These are phyloP conservation scores for Arthrinium phaeospermum DNA, from an alignment of 2,329 filamentous ascomycete species.

Conservation along the genomic window DNA sequence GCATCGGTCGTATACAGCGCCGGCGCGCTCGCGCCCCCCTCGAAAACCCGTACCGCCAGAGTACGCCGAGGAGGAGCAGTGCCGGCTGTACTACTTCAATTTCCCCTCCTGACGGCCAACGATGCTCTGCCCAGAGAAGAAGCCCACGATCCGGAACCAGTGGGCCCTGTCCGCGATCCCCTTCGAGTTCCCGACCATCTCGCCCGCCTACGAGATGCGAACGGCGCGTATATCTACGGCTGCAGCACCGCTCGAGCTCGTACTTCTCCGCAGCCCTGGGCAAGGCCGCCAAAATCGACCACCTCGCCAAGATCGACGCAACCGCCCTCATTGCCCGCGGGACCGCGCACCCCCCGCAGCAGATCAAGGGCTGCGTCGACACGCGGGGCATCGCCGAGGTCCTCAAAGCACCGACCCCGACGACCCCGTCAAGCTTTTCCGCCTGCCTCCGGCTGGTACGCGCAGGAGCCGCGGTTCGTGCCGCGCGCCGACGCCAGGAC, in stretches of 20 bases:
- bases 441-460: conserved; percentile 65
- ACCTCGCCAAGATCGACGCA: conserved; percentile 66
- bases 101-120: conserved; percentile 51
- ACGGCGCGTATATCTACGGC: conserved; percentile 68
- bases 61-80: conserved; percentile 66
- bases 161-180: conserved; percentile 69
- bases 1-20: conserved; percentile 68
- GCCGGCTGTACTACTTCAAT: conserved; percentile 71
- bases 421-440: conserved; percentile 67
- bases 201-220: conserved; percentile 60
- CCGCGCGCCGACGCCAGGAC: conserved; percentile 44
- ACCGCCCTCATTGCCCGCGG: conserved; percentile 59
- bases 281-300: conserved; percentile 69
- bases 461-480: conserved; percentile 72
- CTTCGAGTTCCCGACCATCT: conserved; percentile 71
- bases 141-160: conserved; percentile 59
- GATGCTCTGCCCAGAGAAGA: not conserved
- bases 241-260: conserved; percentile 63
- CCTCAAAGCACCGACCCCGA: conserved; percentile 48
- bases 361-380: conserved; percentile 68
- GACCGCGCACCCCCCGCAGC: conserved; percentile 47
- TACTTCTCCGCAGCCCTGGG: conserved; percentile 65
- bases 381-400: conserved; percentile 59
- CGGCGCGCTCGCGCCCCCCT: conserved; percentile 65
- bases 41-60: conserved; percentile 41